Evolutionary conservation across 2,329 filamentous ascomycete species (phyloP), one percentile per base, ranked within the genome.

Genomic region (Fulvia fulva): DNA sequence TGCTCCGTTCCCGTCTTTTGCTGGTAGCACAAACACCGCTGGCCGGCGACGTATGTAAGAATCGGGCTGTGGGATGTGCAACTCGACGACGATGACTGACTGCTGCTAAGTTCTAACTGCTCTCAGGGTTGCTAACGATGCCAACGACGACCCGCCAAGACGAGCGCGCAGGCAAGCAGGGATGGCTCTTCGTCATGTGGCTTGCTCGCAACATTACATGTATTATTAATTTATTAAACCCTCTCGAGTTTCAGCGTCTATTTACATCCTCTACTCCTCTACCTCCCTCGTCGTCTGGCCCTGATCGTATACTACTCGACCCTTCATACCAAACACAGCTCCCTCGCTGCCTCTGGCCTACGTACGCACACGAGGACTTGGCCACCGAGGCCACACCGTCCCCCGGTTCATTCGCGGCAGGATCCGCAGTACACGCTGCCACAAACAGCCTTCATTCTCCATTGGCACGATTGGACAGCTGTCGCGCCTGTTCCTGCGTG

Each of bases 401-500:
- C 37, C 2, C 37, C 37, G 37, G 37, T 41, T 41, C 37, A 41
- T 41, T 41, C n/a, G 34, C n/a, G 49, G 49, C 49, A 34, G 49
- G 28, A 25, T 44, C 32, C 19, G 28, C 49, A 34, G 44, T 21
- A 26, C 44, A 23, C 44, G 44, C 22, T 25, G 44, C 28, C 28
- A 32, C 28, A 32, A 32, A 32, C 26, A 34, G n/a, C 5, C 8
- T 44, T 44, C 41, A 44, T n/a, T 19, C 7, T 44, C 41, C 41
- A 6, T 44, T n/a, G 41, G 41, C 44, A 26, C 44, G 44, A 47
- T 23, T 23, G n/a, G 32, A 22, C 51, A 26, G 32, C 51, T 41
- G 21, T 41, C 51, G 28, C 19, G 32, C 51, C 34, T 41, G 51
- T 53, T 53, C 22, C 51, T 53, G 51, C 44, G 44, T 47, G 44